Evolutionary conservation across 306 rosid genomes (phyloP).

Genomic region (Albizia julibrissin): DNA sequence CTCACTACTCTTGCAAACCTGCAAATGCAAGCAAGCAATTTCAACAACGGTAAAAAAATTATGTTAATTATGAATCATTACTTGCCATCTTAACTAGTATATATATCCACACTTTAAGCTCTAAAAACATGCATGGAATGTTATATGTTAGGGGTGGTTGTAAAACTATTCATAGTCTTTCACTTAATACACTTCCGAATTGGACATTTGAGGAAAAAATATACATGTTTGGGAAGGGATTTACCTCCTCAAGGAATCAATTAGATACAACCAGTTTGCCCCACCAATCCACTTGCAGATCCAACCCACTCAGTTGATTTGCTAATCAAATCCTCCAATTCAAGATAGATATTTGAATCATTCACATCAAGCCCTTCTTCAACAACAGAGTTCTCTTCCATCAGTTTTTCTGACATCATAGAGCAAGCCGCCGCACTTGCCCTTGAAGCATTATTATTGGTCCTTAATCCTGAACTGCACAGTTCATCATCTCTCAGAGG

Average conservation of each 20-base stretch:
- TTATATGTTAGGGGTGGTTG: not conserved
- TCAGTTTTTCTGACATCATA: constrained; percentile 54
- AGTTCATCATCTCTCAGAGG: constrained; percentile 38
- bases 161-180: not conserved
- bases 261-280: constrained; percentile 56
- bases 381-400: constrained; percentile 39
- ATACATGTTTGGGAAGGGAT: not conserved
- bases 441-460: not conserved
- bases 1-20: constrained; percentile 29
- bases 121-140: not conserved
- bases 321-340: constrained; percentile 76
- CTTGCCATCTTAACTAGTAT: too few species aligned
- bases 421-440: constrained; percentile 38
- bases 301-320: constrained; percentile 71
- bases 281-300: constrained; percentile 52
- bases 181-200: not conserved
- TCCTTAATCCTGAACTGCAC: constrained; percentile 31
- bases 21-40: constrained; percentile 7
- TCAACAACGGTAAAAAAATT: not conserved
- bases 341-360: constrained; percentile 68
- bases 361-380: constrained; percentile 58
- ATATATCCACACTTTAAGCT: not conserved
- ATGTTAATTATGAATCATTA: not conserved
- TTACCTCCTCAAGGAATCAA: constrained; percentile 42
- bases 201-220: not conserved